These are phyloP conservation scores for Akanthomyces dipterigenus DNA, from an alignment of 2,329 filamentous ascomycete species.

Conservation along the genomic window DNA sequence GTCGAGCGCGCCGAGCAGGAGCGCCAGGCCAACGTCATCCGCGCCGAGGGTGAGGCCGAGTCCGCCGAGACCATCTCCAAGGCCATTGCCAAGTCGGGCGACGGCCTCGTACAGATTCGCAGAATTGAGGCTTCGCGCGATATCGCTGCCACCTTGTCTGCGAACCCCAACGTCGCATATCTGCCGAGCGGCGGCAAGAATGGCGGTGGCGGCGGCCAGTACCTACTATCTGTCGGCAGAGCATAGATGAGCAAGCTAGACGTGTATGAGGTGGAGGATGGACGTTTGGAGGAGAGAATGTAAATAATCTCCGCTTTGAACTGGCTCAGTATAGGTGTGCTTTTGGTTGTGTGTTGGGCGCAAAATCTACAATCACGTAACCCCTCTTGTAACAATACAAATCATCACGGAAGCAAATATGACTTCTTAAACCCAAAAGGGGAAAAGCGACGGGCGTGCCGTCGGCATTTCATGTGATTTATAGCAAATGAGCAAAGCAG, in stretches of 20 bases:
- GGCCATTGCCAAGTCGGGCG: conserved; percentile 87
- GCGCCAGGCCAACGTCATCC: conserved; percentile 95
- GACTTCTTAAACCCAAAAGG: neutral
- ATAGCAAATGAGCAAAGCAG: neutral
- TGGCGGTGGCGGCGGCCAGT: conserved; percentile 40
- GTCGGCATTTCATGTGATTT: neutral
- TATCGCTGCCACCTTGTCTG: conserved; percentile 82
- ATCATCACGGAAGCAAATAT: neutral
- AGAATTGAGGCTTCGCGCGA: conserved; percentile 96
- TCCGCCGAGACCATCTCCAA: conserved; percentile 91
- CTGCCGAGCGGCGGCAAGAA: conserved; percentile 73
- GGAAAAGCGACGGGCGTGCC: neutral
- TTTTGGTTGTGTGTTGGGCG: conserved; percentile 18
- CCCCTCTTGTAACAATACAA: conserved; percentile 14
- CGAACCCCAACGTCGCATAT: conserved; percentile 94
- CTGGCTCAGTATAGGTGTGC: neutral
- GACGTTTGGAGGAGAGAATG: conserved; percentile 15
- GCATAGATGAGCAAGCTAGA: conserved; percentile 22
- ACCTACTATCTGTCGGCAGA: conserved; percentile 46
- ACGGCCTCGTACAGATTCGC: conserved; percentile 91
- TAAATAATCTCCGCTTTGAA: conserved; percentile 28
- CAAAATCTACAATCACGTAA: conserved; percentile 20
- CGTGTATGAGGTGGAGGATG: neutral
- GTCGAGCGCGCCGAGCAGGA: conserved; percentile 99
- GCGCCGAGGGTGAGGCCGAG: conserved; percentile 96